These are phyloP conservation scores for Persicaria tinctoria DNA, from an alignment of 148 eudicot genomes.

Conservation along the genomic window DNA sequence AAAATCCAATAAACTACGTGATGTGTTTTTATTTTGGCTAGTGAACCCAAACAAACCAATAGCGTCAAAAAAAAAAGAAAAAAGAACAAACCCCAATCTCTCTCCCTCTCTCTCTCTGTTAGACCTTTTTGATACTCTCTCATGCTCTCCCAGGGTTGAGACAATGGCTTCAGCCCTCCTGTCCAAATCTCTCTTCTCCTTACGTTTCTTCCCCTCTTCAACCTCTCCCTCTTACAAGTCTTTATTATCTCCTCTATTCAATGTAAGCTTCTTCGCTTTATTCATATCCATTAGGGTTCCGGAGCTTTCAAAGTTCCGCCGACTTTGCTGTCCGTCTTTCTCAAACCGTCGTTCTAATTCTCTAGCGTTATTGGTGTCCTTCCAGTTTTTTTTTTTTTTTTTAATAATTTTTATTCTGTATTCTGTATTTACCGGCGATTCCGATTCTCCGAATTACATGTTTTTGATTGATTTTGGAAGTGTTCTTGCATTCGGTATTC, in stretches of 20 bases:
- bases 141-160: conserved; percentile 8
- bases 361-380: neutral
- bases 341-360: neutral
- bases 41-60: too few species aligned
- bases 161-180: conserved; percentile 10
- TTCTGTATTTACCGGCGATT: neutral
- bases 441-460: neutral
- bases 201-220: conserved; percentile 6
- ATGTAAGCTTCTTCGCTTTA: neutral
- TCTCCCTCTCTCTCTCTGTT: neutral
- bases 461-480: neutral
- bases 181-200: neutral
- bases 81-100: too few species aligned
- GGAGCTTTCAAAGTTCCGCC: neutral
- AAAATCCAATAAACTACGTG: too few species aligned
- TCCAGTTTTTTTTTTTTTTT: neutral
- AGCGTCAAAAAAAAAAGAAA: too few species aligned
- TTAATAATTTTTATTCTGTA: neutral
- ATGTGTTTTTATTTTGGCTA: too few species aligned
- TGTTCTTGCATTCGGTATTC: neutral
- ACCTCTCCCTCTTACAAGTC: conserved; percentile 3
- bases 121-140: neutral
- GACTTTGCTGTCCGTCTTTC: neutral
- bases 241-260: neutral
- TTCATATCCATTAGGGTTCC: neutral